Base-by-base conservation (phyloP, 257 asterid species). In the Forsythia suspensa region DNA sequence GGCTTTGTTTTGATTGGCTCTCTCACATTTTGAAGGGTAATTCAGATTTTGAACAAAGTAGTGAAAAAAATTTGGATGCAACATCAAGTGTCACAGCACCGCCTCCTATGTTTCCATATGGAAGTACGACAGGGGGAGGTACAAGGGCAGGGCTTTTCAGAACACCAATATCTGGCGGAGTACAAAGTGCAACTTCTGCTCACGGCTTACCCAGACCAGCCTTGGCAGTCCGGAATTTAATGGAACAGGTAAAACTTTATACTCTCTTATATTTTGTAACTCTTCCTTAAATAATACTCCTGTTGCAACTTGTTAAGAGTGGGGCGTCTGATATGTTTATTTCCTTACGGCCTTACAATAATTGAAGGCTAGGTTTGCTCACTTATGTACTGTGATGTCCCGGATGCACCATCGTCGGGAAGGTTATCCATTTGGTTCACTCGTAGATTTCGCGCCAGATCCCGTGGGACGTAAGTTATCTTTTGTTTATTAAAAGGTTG, bases 401-500 rank as follows among this genome's bases (percentile, higher is more conserved):
- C 91, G 90, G 77, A 96, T 94, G 97, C 97, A 96, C 87, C 99
- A 96, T 80, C 92, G 97, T 21, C 90, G 96, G 71, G 96, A 91
- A 85, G 98, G 99, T 74, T 96, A 96, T 80, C 99, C 99, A 46
- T 96, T 94, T 91, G 99, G 99, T 72, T 92, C 98, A 18, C 97
- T 96, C 1, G 97, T 96, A 78, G 98, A 96, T 89, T 96, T 96
- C 73, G 98, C 93, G 15, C 92, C 98, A 16, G 99, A 96, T 87
- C 83, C 91, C 43, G 82, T 85, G 89, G 99, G 99, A 74, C 89
- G 93, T 89, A 87, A 84, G 93, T 84, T 83, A 20, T 76, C 70
- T 13, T 37, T 65, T 66, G 10, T 71, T 72, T 46, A 37, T 41
- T 74, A 48, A 59, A 11, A 38, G 57, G 48, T 61, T 9, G 72